These are phyloP conservation scores for Penicillium sp. DNA, from an alignment of 2,329 filamentous ascomycete genomes.

Conservation along the genomic window DNA sequence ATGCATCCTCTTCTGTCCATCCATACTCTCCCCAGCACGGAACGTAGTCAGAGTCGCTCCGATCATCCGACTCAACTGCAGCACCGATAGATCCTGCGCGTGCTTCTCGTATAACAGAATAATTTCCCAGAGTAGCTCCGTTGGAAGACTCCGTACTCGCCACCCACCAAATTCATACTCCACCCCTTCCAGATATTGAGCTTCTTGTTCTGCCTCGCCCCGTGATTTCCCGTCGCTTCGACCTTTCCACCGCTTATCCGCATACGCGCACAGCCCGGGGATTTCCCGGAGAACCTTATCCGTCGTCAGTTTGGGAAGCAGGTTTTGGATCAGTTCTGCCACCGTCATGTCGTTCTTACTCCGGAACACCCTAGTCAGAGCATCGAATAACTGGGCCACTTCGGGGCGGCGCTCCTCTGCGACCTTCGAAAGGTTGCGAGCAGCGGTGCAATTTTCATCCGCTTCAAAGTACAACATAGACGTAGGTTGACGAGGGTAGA, in stretches of 20 bases:
- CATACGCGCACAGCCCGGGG: conserved; percentile 37
- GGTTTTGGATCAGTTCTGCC: conserved; percentile 28
- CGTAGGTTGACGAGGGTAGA: conserved; percentile 61
- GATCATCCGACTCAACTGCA: conserved; percentile 31
- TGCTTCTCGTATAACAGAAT: conserved; percentile 41
- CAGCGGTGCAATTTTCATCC: conserved; percentile 28
- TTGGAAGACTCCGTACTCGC: conserved; percentile 35
- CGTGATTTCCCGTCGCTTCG: neutral
- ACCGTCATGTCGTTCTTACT: conserved; percentile 30
- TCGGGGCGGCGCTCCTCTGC: conserved; percentile 17
- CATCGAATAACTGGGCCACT: conserved; percentile 30
- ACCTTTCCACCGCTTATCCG: conserved; percentile 23
- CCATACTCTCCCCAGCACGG: conserved; percentile 15
- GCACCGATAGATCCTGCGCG: conserved; percentile 25
- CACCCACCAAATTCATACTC: conserved; percentile 39
- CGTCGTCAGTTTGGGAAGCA: conserved; percentile 36
- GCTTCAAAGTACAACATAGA: conserved; percentile 42
- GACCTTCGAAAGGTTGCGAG: conserved; percentile 25
- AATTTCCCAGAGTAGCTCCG: conserved; percentile 39
- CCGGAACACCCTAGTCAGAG: conserved; percentile 30
- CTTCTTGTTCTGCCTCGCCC: neutral
- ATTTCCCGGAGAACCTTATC: conserved; percentile 38
- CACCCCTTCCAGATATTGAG: conserved; percentile 32
- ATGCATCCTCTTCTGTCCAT: neutral
- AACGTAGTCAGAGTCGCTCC: conserved; percentile 37